Conservation (phyloP, 371 early-diverging fungal species). For the Mucor lusitanicus region DNA sequence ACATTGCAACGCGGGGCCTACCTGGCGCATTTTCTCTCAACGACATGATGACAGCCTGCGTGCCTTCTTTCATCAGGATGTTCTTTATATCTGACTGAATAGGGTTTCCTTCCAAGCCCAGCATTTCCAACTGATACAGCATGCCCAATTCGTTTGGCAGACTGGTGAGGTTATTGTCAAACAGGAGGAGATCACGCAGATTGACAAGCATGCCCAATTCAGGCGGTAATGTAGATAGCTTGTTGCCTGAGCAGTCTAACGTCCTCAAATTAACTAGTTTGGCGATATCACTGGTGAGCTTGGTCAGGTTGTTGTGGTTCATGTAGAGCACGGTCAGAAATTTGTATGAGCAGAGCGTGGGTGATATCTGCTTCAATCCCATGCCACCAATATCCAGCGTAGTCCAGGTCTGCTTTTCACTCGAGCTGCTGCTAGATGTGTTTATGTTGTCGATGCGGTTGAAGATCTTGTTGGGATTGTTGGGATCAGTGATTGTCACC, state of each 20-base stretch:
- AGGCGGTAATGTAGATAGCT: slow-evolving; percentile 83
- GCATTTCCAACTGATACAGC: slow-evolving; percentile 86
- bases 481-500: slow-evolving; percentile 61
- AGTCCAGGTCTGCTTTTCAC: slow-evolving; percentile 65
- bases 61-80: slow-evolving; percentile 85
- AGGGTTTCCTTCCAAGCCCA: slow-evolving; percentile 98
- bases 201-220: slow-evolving; percentile 88
- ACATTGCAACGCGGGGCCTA: slow-evolving; percentile 23
- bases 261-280: slow-evolving; percentile 65
- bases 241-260: slow-evolving; percentile 90
- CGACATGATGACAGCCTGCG: slow-evolving; percentile 81
- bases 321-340: slow-evolving; percentile 90
- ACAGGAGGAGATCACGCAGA: slow-evolving; percentile 86
- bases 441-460: slow-evolving; percentile 7
- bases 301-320: slow-evolving; percentile 88
- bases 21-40: slow-evolving; percentile 90
- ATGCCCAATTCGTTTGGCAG: slow-evolving; percentile 93
- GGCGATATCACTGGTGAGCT: slow-evolving; percentile 76
- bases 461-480: slow-evolving; percentile 56
- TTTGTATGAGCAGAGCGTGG: slow-evolving; percentile 71
- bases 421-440: slow-evolving; percentile 25
- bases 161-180: slow-evolving; percentile 89
- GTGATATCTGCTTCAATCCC: slow-evolving; percentile 77
- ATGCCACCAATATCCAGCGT: slow-evolving; percentile 91
- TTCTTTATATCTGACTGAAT: slow-evolving; percentile 81